Base-by-base conservation (phyloP, 305 asterid genomes). In the Fraxinus sp. region DNA sequence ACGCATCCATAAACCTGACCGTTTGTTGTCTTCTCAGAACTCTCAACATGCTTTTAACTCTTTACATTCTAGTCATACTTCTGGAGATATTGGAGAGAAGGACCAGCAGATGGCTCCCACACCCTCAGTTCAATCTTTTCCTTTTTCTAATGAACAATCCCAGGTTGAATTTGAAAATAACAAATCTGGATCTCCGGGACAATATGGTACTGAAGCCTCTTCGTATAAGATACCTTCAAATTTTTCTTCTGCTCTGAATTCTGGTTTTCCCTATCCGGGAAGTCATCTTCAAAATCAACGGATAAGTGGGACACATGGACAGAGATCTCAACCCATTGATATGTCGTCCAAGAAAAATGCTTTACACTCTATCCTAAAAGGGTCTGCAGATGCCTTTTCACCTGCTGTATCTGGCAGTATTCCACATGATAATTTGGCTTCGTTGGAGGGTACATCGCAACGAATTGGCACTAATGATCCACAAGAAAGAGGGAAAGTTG, bases 211-310 rank as follows among this genome's bases (percentile, higher is more conserved):
- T 33, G 92, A 89, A 66, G 75, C 81, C 84, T 72, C 88, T 79
- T 55, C 30, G 71, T 59, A 80, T 84, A 90, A 78, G 79, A 75
- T 82, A 66, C 86, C 86, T 72, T 93, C 90, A 73, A 93, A 89
- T 85, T 84, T 85, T 70, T 79, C 90, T 79, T 86, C 91, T 35
- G 81, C 90, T 24, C 84, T 83, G 75, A 80, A 80, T 88, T 85
- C 92, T 83, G 92, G 86, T 78, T 82, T 81, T 83, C 90, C 88
- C 10, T 78, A 83, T 82, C 70, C 86, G 7, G 87, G 87, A 89
- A 90, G 86, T 83, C 90, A 87, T 37, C 82, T 89, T 84, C 92
- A 87, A 77, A 82, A 84, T 84, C 89, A 88, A 78, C 92, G 88
- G 71, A 83, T 76, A 75, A 75, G 82, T 66, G 85, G 88, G 82